Evolutionary conservation across 768 basidiomycete genomes (phyloP).

Genomic region (Leccinum broughii): DNA sequence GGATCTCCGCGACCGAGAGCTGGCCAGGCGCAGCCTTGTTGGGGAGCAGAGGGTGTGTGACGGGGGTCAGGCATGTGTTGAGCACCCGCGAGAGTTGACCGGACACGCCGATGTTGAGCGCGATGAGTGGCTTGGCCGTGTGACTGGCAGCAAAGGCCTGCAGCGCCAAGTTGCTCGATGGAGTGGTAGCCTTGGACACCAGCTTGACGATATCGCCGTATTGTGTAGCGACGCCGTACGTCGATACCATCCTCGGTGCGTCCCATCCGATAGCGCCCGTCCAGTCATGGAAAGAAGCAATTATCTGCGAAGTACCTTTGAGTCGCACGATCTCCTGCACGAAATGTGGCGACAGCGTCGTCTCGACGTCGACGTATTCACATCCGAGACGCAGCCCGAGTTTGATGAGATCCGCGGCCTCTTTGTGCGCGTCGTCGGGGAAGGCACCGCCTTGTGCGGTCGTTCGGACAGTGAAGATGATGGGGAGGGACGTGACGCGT

Average conservation of each 20-base stretch:
- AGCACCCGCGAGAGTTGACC: constrained; percentile 92
- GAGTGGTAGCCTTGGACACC: constrained; percentile 74
- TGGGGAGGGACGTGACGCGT: constrained; percentile 74
- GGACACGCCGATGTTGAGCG: constrained; percentile 88
- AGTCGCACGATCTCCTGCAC: constrained; percentile 57
- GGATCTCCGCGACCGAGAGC: constrained; percentile 84
- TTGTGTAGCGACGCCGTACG: constrained; percentile 62
- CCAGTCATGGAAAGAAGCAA: constrained; percentile 97
- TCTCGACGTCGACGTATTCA: constrained; percentile 93
- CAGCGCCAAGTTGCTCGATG: constrained; percentile 80
- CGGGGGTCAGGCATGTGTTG: constrained; percentile 83
- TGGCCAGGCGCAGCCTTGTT: constrained; percentile 91
- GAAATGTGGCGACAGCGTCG: constrained; percentile 63
- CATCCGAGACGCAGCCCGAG: constrained; percentile 81
- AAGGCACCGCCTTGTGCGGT: constrained; percentile 88
- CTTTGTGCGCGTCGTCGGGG: constrained; percentile 73
- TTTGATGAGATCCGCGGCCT: constrained; percentile 72
- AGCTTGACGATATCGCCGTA: constrained; percentile 92
- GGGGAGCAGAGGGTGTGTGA: constrained; percentile 88
- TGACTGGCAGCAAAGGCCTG: constrained; percentile 65
- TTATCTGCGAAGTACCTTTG: constrained; percentile 76
- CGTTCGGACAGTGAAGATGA: constrained; percentile 91
- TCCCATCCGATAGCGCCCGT: constrained; percentile 84
- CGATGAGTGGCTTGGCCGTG: constrained; percentile 79
- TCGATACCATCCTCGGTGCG: constrained; percentile 60